Conservation (phyloP, 345 rosid genomes). For the Clarkia xantiana region DNA sequence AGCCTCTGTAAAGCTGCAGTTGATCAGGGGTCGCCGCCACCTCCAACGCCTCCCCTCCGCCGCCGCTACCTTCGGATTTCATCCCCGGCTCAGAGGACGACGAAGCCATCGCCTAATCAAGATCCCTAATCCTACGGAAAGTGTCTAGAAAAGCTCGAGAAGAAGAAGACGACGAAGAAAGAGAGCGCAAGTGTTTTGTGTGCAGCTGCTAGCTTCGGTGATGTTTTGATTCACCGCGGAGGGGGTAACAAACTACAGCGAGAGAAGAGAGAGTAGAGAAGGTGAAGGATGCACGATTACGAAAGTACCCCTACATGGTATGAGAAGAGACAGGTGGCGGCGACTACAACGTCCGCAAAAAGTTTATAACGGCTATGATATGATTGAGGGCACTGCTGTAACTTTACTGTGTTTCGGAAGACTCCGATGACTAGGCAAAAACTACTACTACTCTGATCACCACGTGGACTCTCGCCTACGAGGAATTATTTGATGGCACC, state of each 20-base stretch:
- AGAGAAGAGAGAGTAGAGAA: too few relatives aligned
- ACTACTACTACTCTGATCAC: constrained; percentile 1
- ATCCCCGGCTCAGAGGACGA: constrained; percentile 74
- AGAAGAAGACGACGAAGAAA: too few relatives aligned
- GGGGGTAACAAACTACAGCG: too few relatives aligned
- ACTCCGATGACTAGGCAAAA: background rate
- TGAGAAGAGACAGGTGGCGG: constrained; percentile 9
- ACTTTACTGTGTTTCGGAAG: constrained; percentile 5
- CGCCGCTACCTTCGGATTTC: constrained; percentile 42
- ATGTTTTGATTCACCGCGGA: constrained; percentile 4
- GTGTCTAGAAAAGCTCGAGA: background rate
- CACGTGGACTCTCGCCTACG: constrained; percentile 10
- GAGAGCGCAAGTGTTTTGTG: too few relatives aligned
- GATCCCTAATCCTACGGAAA: background rate
- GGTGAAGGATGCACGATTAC: constrained; percentile 8
- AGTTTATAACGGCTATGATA: constrained; percentile 45
- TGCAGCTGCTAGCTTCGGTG: background rate
- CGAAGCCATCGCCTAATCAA: constrained; percentile 43
- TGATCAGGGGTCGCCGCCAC: constrained; percentile 40
- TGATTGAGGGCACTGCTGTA: constrained; percentile 14
- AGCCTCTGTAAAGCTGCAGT: constrained; percentile 57
- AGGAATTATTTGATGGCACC: too few relatives aligned
- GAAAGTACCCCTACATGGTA: constrained; percentile 8
- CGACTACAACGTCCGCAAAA: constrained; percentile 1
- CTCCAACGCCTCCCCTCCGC: constrained; percentile 9